Evolutionary conservation across 1,139 yeast genomes (phyloP), one percentile per base, ranked within the genome.

Genomic region (Taphrina populina): DNA sequence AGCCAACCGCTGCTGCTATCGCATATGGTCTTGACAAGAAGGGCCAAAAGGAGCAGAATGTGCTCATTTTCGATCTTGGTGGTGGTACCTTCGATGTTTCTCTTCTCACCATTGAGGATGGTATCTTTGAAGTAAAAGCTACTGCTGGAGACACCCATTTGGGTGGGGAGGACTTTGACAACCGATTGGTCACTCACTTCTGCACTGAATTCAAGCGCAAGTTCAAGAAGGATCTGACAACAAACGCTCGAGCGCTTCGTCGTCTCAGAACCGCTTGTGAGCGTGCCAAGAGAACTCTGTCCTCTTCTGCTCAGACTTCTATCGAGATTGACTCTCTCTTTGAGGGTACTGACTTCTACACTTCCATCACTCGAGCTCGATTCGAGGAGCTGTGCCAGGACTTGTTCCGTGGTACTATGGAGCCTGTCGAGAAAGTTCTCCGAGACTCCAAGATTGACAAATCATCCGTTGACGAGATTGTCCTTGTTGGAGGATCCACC

Each of bases 141-240:
- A 92, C 98, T 70, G 96, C 97, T 73, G 98, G 98, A 88, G 96
- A 92, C 80, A 92, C 98, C 71, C 98, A 90, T 79, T 84, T 90
- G 81, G 97, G 98, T 84, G 97, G 97, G 84, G 95, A 90, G 81
- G 97, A 90, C 81, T 90, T 90, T 78, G 96, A 88, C 77, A 83
- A 90, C 83, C 86, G 88, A 82, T 82, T 90, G 72, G 85, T 90
- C 73, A 92, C 86, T 75, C 88, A 81, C 81, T 90, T 90, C 83
- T 83, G 83, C 76, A 81, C 82, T 70, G 96, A 90, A 73, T 90
- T 90, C 92, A 84, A 88, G 82, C 86, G 88, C 83, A 90, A 90
- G 84, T 84, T 94, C 74, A 90, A 92, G 80, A 78, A 79, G 76
- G 97, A 90, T 74, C 82, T 90, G 73, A 82, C 96, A 65, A 75